Evolutionary conservation across 495 filamentous ascomycete species (phyloP).

Genomic region (Hypoxylon subgilvum): DNA sequence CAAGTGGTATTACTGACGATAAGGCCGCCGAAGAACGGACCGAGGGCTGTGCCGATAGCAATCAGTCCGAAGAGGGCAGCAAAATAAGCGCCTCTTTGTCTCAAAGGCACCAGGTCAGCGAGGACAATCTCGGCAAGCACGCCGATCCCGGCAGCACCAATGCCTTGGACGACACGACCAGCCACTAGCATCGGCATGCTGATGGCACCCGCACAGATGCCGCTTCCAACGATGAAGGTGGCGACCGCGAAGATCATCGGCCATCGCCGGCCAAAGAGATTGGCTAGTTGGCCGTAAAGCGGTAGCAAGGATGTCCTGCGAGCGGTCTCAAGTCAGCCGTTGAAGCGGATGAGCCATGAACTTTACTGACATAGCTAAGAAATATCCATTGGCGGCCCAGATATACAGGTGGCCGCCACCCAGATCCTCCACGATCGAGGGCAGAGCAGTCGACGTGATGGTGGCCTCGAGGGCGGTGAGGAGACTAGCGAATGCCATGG

Average conservation of each 20-base stretch:
- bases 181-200: conserved; percentile 65
- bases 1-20: conserved; percentile 65
- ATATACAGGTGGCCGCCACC: conserved; percentile 45
- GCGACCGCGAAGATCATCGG: conserved; percentile 50
- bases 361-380: conserved; percentile 47
- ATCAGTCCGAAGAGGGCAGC: conserved; percentile 44
- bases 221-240: conserved; percentile 52
- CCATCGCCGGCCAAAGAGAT: conserved; percentile 57
- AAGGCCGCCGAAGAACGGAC: conserved; percentile 67
- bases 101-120: conserved; percentile 75
- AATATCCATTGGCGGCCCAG: conserved; percentile 52
- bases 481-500: conserved; percentile 4
- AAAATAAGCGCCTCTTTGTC: conserved; percentile 63
- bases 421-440: conserved; percentile 47
- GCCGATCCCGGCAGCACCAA: conserved; percentile 74
- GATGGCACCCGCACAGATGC: conserved; percentile 43
- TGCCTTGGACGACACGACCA: conserved; percentile 78
- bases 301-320: conserved; percentile 40
- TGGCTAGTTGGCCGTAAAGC: conserved; percentile 48
- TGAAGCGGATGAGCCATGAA: too few relatives aligned
- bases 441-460: conserved; percentile 51
- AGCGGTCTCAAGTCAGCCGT: too few relatives aligned
- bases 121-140: conserved; percentile 45
- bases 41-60: conserved; percentile 69
- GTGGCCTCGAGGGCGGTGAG: conserved; percentile 48